Evolutionary conservation across 78 protist genomes (phyloP), one percentile per base, ranked within the genome.

Genomic region (Dictyostelium intermedium): DNA sequence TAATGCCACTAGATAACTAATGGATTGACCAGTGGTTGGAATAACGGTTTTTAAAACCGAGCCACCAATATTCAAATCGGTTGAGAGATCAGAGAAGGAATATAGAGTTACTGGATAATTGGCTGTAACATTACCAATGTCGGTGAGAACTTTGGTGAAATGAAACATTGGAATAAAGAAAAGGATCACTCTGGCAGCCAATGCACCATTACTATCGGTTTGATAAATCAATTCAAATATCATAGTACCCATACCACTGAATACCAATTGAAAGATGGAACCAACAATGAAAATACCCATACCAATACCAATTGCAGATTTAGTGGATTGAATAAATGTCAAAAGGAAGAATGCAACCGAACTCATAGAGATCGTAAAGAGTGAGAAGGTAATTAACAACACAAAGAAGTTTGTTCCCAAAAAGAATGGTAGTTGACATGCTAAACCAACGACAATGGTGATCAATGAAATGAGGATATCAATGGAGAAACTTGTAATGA

Each of bases 271-370:
- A 3, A 91, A 72, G 35, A 91, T 79, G 8, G 82, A 45, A 56
- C 95, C 95, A 82, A 91, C 83, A 16, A 91, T 84, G 39, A 91
- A 85, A 7, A 91, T 78, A 45, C 84, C 77, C 91, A 85, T 85
- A 85, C 95, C 91, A 85, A 91, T 85, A 14, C 91, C 95, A 73
- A 85, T 66, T 5, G 96, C 96, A 20, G 96, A 56, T 37, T 93
- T 93, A 7, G 92, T 87, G 4, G 86, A 78, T 32, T 43, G 70
- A 25, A 85, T 83, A n/a, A 93, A 87, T 0, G 96, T 30, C 2
- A 82, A 27, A 0, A 93, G 35, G 41, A 93, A 80, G 73, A 85
- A 93, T 1, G 82, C 96, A 39, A 83, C 87, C 30, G 66, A 50
- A 20, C 30, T 78, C 96, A 93, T 93, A 2, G 87, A 50, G 0